Conservation (phyloP, 2,329 filamentous ascomycete species). For the Colletotrichum limetticola region DNA sequence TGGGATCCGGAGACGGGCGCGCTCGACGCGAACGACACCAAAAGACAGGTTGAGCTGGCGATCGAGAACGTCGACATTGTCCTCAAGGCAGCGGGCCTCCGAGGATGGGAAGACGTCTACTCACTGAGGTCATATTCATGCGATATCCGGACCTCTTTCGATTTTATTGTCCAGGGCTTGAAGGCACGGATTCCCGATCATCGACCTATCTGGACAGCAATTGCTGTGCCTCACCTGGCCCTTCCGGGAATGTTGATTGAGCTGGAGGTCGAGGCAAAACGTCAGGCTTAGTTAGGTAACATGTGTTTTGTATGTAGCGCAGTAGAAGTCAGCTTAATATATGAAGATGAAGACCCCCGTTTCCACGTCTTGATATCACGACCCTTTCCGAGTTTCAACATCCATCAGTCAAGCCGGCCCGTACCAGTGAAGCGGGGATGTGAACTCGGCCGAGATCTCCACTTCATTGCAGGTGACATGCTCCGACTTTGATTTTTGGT, state of each 20-base stretch:
- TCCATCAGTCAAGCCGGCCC: neutral
- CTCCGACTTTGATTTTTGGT: neutral
- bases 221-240: constrained; percentile 3
- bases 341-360: no score
- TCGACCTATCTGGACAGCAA: constrained; percentile 17
- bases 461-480: neutral
- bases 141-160: constrained; percentile 36
- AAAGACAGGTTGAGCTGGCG: constrained; percentile 21
- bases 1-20: constrained; percentile 35
- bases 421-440: neutral
- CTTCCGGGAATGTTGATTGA: constrained; percentile 13
- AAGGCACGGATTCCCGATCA: neutral
- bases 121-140: constrained; percentile 39
- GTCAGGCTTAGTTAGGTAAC: neutral
- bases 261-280: constrained; percentile 20
- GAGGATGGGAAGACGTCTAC: constrained; percentile 43
- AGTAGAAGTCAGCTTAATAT: no score
- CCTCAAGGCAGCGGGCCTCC: constrained; percentile 38
- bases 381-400: neutral
- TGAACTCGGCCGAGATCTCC: neutral
- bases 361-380: neutral
- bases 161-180: neutral
- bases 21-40: constrained; percentile 31
- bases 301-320: no score
- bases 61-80: constrained; percentile 40